Conservation (phyloP, 352 stramenopile genomes). For the Halophytophthora polymorphica region DNA sequence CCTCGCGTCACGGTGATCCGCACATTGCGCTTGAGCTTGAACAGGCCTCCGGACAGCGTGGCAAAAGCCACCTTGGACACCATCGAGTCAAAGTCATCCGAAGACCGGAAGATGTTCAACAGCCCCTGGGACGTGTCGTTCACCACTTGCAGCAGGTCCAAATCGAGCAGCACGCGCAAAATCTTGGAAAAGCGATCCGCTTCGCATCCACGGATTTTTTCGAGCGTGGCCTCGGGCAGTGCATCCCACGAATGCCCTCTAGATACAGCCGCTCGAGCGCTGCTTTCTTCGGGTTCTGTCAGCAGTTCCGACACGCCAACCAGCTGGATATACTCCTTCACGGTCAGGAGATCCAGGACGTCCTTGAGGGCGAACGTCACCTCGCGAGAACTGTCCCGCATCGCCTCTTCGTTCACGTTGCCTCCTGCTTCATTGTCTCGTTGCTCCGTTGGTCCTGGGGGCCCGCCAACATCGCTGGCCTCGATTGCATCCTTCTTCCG, state of each 20-base stretch:
- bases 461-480: neutral
- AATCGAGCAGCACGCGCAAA: constrained; percentile 65
- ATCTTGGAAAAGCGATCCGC: constrained; percentile 69
- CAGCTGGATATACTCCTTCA: constrained; percentile 75
- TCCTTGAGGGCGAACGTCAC: constrained; percentile 65
- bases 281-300: constrained; percentile 55
- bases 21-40: constrained; percentile 45
- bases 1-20: constrained; percentile 58
- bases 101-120: constrained; percentile 49
- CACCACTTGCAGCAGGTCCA: constrained; percentile 56
- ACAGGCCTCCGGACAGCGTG: constrained; percentile 65
- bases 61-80: constrained; percentile 76
- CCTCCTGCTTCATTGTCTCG: neutral
- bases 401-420: neutral
- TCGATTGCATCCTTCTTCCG: constrained; percentile 6
- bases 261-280: constrained; percentile 39
- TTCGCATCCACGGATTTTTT: constrained; percentile 70
- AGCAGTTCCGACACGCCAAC: constrained; percentile 65
- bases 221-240: constrained; percentile 29
- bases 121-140: constrained; percentile 54
- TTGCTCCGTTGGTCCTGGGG: neutral
- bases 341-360: constrained; percentile 55
- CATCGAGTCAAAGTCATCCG: constrained; percentile 68
- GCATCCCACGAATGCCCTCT: constrained; percentile 49
- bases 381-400: constrained; percentile 7